Evolutionary conservation across 2,329 filamentous ascomycete species (phyloP).

Genomic region (Exserohilum turcica): DNA sequence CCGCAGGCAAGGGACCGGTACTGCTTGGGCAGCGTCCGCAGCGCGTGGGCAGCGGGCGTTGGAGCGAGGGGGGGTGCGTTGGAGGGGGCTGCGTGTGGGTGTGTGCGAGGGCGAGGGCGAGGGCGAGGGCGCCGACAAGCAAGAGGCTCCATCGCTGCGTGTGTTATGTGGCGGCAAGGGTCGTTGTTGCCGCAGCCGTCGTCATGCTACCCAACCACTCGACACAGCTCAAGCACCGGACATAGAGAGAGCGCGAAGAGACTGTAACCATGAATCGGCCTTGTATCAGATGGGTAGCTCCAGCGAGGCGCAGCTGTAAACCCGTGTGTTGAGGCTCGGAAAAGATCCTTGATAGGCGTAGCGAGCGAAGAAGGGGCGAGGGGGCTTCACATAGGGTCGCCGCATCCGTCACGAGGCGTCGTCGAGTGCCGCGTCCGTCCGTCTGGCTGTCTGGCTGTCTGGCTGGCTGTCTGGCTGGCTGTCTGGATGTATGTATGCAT

Average conservation of each 20-base stretch:
- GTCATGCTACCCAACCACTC: constrained; percentile 19
- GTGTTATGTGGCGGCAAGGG: constrained; percentile 12
- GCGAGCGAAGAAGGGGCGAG: constrained; percentile 17
- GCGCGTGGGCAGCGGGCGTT: not conserved
- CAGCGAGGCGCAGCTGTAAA: constrained; percentile 19
- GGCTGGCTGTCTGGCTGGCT: too few species aligned
- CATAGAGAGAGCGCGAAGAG: constrained; percentile 4
- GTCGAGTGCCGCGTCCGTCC: constrained; percentile 10
- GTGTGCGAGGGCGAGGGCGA: too few species aligned
- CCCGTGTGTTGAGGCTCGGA: constrained; percentile 14
- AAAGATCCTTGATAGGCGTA: constrained; percentile 16
- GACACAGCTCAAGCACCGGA: constrained; percentile 12
- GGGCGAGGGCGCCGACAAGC: constrained; percentile 19
- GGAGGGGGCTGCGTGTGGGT: too few species aligned
- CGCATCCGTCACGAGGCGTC: constrained; percentile 20
- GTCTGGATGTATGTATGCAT: too few species aligned
- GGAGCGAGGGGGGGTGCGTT: too few species aligned
- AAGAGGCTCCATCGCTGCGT: constrained; percentile 7
- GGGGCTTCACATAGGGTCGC: constrained; percentile 25
- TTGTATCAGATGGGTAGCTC: constrained; percentile 15
- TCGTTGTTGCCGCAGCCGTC: constrained; percentile 17
- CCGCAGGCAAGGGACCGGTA: constrained; percentile 5
- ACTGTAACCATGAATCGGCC: constrained; percentile 12
- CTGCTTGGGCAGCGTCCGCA: constrained; percentile 17
- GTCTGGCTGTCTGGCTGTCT: too few species aligned